Base-by-base conservation (phyloP, 148 eudicot genomes). In the Selenicereus undatus region DNA sequence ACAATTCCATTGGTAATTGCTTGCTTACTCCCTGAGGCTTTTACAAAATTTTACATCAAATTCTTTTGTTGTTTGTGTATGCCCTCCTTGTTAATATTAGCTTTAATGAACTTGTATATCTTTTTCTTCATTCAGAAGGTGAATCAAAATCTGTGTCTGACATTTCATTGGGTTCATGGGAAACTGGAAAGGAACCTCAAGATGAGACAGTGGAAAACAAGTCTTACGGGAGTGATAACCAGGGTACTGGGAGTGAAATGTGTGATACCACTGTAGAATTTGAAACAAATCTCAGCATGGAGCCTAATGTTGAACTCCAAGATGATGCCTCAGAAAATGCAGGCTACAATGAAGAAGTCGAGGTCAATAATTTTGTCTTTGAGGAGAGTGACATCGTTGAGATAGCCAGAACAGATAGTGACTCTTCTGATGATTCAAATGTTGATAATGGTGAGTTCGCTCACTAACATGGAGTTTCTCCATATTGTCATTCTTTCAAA, bases 1-100 rank as follows among this genome's bases (percentile, higher is more conserved):
- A 11, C 64, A 70, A 43, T 62, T 58, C 52, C 45, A 50, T 45
- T 27, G 36, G 84, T 84, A 84, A 65, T 83, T 60, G 79, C 75
- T 85, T 72, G 48, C 68, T 80, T 29, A 27, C 20, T 81, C 27
- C 26, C 43, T 60, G 20, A 62, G 27, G 52, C 65, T 81, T 8
- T 2, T 8, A 24, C n/a, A 81, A 22, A 76, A 54, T 18, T 21
- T 16, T 76, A 17, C n/a, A 54, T 48, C 13, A 27, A 18, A 29
- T 32, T 52, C 39, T 30, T 10, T 64, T 24, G 29, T 64, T 24
- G 24, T 76, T 2, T 32, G 32, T 75, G 21, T 26, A 52, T 21
- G 18, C 58, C 29, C 43, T 29, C 5, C 21, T 16, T 54, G 4
- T 20, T 76, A 14, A 74, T 39, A 20, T 21, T n/a, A 1, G 9